Percentiles rank a stretch among this genome's conserved stretches.
phyloP scores from a whole-genome alignment of 2,329 filamentous ascomycete genomes.

The Phaeosphaeriaceae sp. region DNA sequence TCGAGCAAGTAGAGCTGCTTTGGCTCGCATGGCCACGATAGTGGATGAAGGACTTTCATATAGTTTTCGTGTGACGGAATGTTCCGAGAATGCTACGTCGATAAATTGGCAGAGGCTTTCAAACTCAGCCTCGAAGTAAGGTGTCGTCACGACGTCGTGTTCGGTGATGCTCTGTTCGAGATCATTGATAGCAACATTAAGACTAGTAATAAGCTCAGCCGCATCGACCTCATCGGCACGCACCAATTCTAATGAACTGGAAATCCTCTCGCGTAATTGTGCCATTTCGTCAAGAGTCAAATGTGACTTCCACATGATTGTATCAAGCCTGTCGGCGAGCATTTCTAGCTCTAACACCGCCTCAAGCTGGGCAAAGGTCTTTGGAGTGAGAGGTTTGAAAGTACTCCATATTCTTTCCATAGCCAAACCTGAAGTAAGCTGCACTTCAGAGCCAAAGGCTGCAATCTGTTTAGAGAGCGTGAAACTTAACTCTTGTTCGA shows the following conservation, averaged over 20 bases:
- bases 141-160: constrained; percentile 31
- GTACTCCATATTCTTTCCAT: constrained; percentile 81
- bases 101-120: constrained; percentile 48
- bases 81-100: constrained; percentile 31
- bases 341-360: constrained; percentile 51
- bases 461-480: constrained; percentile 32
- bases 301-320: constrained; percentile 44
- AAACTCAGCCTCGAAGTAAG: constrained; percentile 47
- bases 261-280: constrained; percentile 43
- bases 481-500: constrained; percentile 37
- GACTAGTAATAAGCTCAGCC: constrained; percentile 33
- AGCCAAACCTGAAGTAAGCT: constrained; percentile 74
- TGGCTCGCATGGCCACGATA: constrained; percentile 28
- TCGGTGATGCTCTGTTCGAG: constrained; percentile 38
- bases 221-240: constrained; percentile 38
- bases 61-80: constrained; percentile 1
- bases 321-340: constrained; percentile 56
- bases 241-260: constrained; percentile 41
- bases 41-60: constrained; percentile 15
- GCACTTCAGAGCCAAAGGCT: constrained; percentile 71
- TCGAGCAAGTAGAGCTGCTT: constrained; percentile 43
- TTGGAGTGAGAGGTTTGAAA: constrained; percentile 67
- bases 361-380: constrained; percentile 45
- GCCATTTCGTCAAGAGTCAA: constrained; percentile 43
- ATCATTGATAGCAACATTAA: constrained; percentile 36